Base-by-base conservation (phyloP, 2,329 filamentous ascomycete species). In the Bipolaris oryzae region DNA sequence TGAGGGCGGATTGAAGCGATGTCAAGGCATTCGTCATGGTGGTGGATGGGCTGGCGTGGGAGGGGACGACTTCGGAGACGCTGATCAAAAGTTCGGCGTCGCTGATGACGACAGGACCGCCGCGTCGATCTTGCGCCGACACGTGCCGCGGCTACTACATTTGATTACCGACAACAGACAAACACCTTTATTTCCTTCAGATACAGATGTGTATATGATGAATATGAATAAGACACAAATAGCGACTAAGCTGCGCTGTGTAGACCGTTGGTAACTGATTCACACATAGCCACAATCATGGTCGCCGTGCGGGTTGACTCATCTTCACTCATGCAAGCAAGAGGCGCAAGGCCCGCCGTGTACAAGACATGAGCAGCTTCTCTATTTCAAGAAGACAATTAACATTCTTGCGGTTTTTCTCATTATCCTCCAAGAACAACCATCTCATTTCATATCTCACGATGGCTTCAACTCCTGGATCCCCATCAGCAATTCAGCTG, bases 401-500 rank as follows among this genome's bases (percentile, higher is more conserved):
- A 3, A 13, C 9, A 11, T 44, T 44, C 35, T 9, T n/a, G 5
- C 9, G 7, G 18, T n/a, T 16, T 5, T 7, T 31, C 11, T 1
- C 3, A n/a, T 2, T 25, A 3, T n/a, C 23, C 20, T 25, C 11
- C 20, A n/a, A 20, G 13, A n/a, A n/a, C 6, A 23, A n/a, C 2
- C 2, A 23, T n/a, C 20, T 23, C 20, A 20, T 10, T 28, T 28
- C 5, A 23, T 41, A 7, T 11, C 20, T 18, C 35, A 23, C 1
- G n/a, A 64, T 66, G 60, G 51, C 59, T 18, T 43, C 45, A 5
- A 47, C 23, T 21, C 31, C 41, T 13, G 21, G 11, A 15, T 55
- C 58, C 25, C 23, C 58, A 25, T 43, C 45, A 13, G 38, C 59
- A 1, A 64, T 75, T 10, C 67, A 71, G 47, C 66, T 87, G 10